Base-by-base conservation (phyloP, 1,284 basidiomycete genomes). In the Microbotryum violaceum region DNA sequence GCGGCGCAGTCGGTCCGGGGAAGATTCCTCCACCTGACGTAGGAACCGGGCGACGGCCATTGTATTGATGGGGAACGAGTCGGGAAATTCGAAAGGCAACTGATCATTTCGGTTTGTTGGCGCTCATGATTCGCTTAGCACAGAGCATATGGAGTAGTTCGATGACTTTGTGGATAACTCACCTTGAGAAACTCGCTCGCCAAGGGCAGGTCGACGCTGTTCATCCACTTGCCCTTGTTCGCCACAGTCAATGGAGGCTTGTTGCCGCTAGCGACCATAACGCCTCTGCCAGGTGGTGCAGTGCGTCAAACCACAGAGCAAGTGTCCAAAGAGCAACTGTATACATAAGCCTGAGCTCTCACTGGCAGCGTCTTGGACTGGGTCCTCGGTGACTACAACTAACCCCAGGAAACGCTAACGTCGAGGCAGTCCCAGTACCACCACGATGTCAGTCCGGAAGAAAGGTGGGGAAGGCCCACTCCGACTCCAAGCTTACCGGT, bases 191-290 rank as follows among this genome's bases (percentile, higher is more conserved):
- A 54, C n/a, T 60, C 42, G 16, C 44, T 29, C 7, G 46, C 20
- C 16, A 54, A n/a, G 0, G 57, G 51, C 54, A 68, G 20, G 27
- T 64, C 67, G 6, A 12, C 2, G 3, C 23, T 23, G 46, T 61
- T 62, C 67, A 68, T 68, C 60, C 64, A 68, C 0, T 27, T 18
- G 1, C 62, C 64, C 29, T 62, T 65, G 57, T 65, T 65, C 23
- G 29, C 21, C 10, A 56, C n/a, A 4, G 25, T 52, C 37, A 48
- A 44, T 27, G 59, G 59, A 50, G 67, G 67, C 45, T 61, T 49
- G 56, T 69, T 69, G 1, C 65, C 63, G 2, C 27, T 31, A 6
- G 56, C 61, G 10, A 29, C 8, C 63, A 68, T 65, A n/a, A 68
- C 60, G 1, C 63, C 66, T 12, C 37, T 42, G 37, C 37, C 16